These are phyloP conservation scores for Cyberlindnera mycetangii DNA, from an alignment of 805 yeast genomes.

Conservation along the genomic window DNA sequence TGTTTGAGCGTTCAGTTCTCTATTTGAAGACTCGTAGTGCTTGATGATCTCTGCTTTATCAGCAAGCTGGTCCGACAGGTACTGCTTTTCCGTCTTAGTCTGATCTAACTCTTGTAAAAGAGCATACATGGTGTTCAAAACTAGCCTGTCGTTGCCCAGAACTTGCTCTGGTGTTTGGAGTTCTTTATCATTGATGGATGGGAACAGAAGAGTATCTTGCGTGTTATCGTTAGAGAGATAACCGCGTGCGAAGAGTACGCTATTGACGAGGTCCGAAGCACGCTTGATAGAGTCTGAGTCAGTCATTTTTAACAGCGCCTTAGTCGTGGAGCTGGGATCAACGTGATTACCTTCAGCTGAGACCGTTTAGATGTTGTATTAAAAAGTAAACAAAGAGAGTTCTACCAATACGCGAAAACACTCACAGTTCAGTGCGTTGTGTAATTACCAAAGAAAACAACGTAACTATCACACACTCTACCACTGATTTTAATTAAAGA, in stretches of 20 bases:
- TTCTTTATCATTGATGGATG: not conserved
- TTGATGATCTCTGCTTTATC: conserved; percentile 15
- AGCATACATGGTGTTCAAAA: conserved; percentile 18
- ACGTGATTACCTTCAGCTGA: too few species aligned
- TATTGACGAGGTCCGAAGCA: conserved; percentile 18
- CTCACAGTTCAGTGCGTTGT: too few species aligned
- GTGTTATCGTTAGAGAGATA: conserved; percentile 6
- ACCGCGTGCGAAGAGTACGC: conserved; percentile 17
- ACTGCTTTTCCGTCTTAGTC: conserved; percentile 8
- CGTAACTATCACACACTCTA: too few species aligned
- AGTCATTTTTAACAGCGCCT: too few species aligned
- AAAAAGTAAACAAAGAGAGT: too few species aligned
- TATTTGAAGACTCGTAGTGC: conserved; percentile 10
- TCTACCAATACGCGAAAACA: too few species aligned
- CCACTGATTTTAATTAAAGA: too few species aligned
- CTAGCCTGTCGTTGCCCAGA: conserved; percentile 9
- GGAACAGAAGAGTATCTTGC: conserved; percentile 8
- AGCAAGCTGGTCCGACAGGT: conserved; percentile 9
- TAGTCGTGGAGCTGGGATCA: too few species aligned
- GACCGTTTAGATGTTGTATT: too few species aligned
- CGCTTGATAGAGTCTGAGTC: conserved; percentile 13
- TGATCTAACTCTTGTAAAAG: conserved; percentile 17
- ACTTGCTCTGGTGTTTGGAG: conserved; percentile 2
- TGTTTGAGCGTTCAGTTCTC: conserved; percentile 4
- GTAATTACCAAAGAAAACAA: too few species aligned